These are phyloP conservation scores for Calonectria montana DNA, from an alignment of 2,329 filamentous ascomycete genomes.

Conservation along the genomic window DNA sequence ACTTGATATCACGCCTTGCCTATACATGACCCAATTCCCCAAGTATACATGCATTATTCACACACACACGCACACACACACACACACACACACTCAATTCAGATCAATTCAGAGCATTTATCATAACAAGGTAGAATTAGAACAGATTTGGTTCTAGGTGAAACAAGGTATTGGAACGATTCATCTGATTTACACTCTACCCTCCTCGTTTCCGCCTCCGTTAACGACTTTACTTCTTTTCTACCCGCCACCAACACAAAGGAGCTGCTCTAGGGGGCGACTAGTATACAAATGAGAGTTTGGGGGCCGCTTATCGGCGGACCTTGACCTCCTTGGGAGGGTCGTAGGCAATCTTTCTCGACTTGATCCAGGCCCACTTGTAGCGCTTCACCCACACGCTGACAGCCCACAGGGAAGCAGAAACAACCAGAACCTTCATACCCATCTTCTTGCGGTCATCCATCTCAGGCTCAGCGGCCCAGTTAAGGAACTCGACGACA, in stretches of 20 bases:
- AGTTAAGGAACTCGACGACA: conserved; percentile 98
- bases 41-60: neutral
- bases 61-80: too few species aligned
- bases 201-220: conserved; percentile 46
- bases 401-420: conserved; percentile 81
- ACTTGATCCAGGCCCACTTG: conserved; percentile 98
- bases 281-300: conserved; percentile 55
- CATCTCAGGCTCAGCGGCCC: conserved; percentile 99
- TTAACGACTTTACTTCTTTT: conserved; percentile 47
- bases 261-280: conserved; percentile 55
- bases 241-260: conserved; percentile 58
- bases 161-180: conserved; percentile 54
- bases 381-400: conserved; percentile 99
- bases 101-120: neutral
- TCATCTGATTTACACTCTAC: conserved; percentile 66
- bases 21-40: neutral
- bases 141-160: conserved; percentile 25
- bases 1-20: neutral
- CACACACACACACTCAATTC: too few species aligned
- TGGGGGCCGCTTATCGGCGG: conserved; percentile 57
- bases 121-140: conserved; percentile 6
- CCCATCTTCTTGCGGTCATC: conserved; percentile 99
- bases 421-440: conserved; percentile 91
- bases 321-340: conserved; percentile 71
- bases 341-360: conserved; percentile 90